Evolutionary conservation across 805 yeast species (phyloP), one percentile per base, ranked within the genome.

Genomic region (Candida peoriensis): DNA sequence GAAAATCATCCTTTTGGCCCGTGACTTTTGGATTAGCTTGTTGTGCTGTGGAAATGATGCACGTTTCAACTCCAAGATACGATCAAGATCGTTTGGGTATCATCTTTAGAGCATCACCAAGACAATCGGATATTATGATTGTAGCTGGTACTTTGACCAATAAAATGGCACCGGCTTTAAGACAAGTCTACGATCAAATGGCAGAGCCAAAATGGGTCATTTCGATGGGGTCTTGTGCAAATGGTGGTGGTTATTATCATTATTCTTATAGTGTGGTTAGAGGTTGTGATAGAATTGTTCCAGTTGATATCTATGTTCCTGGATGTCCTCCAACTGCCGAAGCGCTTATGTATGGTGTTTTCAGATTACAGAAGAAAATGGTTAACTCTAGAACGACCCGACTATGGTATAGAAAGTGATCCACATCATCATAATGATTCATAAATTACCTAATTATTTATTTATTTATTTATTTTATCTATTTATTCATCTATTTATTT

Each of bases 21-120:
- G 89, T 84, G 30, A 85, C 95, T 24, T 85, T 85, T 61, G 95
- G 95, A 22, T 68, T 85, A 54, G 95, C 95, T 8, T 85, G 95
- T 64, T 85, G 95, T 68, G 95, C 95, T 42, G 94, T 85, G 27
- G 95, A 85, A 64, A 85, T 85, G 95, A 85, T 85, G 95, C 95
- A 85, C 58, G 83, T 81, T 24, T 85, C 95, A 18, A 78, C 94
- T 39, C 94, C 95, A 42, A 72, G 95, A 56, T 85, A 85, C 61
- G 95, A 85, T 63, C 95, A 86, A 65, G 95, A 85, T 67, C 77
- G 95, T 60, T 69, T 85, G 58, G 95, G 95, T 52, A 85, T 85
- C 53, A 85, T 85, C 73, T 85, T 85, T 76, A 80, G 95, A 70
- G 95, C 93, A 21, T 81, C 94, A 24, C 95, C 95, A 35, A 81